Evolutionary conservation across 2,329 filamentous ascomycete species (phyloP).

Genomic region (Chaetoscypha palmicola): DNA sequence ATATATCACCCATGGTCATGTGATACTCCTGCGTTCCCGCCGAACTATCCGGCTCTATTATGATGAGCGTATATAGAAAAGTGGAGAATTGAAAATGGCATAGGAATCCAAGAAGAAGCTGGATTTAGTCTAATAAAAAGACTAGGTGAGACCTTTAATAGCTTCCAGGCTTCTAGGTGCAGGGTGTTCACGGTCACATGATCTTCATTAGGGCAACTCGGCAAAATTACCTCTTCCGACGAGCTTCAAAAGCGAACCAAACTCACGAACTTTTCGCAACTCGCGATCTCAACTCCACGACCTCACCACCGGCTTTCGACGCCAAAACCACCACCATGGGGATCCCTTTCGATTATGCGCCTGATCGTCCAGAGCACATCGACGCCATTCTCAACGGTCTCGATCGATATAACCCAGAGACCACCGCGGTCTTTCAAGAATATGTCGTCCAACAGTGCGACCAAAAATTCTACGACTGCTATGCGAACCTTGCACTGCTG

Average conservation of each 20-base stretch:
- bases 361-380: slow-evolving; percentile 87
- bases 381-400: slow-evolving; percentile 92
- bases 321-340: slow-evolving; percentile 24
- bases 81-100: no score
- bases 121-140: no score
- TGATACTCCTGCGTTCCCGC: no score
- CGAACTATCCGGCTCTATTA: no score
- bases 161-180: no score
- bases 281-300: neutral
- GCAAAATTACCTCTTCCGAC: slow-evolving; percentile 4
- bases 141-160: no score
- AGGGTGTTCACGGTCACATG: neutral
- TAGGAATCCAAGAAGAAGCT: no score
- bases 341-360: slow-evolving; percentile 70
- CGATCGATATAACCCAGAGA: slow-evolving; percentile 98
- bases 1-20: no score
- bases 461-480: slow-evolving; percentile 87
- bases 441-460: slow-evolving; percentile 95
- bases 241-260: neutral
- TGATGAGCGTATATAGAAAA: no score
- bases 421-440: slow-evolving; percentile 84
- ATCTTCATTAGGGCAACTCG: slow-evolving; percentile 2
- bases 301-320: neutral
- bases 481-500: slow-evolving; percentile 89
- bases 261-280: slow-evolving; percentile 3